Evolutionary conservation across 768 basidiomycete species (phyloP), one percentile per base, ranked within the genome.

Genomic region (Hericium erinaceus): DNA sequence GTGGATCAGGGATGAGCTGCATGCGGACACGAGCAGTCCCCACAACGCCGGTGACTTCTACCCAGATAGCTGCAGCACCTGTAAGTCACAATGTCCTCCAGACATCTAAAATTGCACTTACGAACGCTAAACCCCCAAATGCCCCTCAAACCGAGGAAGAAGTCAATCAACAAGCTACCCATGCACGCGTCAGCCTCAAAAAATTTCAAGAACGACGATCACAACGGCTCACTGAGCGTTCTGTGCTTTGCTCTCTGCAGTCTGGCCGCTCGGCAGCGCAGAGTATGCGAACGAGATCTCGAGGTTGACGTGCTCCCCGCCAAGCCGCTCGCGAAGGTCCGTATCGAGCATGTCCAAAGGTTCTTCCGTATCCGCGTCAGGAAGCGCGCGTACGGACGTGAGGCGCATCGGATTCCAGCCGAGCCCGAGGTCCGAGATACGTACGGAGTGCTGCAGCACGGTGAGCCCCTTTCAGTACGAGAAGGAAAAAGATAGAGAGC

Each of bases 1-100:
- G 89, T 0, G 83, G 78, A 59, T 85, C 80, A 0, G 87, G 81
- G 48, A 85, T 87, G 63, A 90, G 78, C 68, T 89, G 84, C n/a
- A 89, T 72, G 13, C 88, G 77, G 26, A 85, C 70, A 12, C 89
- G 76, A 4, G 81, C 77, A 2, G 83, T 82, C 3, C 81, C 81
- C 18, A 81, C 73, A n/a, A 87, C 71, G 5, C 81, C 80, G 38
- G 84, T 83, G 39, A 90, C 72, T 58, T 89, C 85, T 20, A 88
- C 81, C 85, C 87, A 92, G 22, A 82, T 77, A 8, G 79, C 79
- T 62, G 74, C 76, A 54, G 81, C 79, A 2, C 81, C 81, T 22
- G 84, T 68, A n/a, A 77, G 72, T 22, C 54, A 6, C n/a, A 26
- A 16, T 20, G 12, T 39, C 39, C 33, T 41, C 28, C 20, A 3